phyloP scores from a whole-genome alignment of 805 yeast species.

The Jamesozyma piceae region DNA sequence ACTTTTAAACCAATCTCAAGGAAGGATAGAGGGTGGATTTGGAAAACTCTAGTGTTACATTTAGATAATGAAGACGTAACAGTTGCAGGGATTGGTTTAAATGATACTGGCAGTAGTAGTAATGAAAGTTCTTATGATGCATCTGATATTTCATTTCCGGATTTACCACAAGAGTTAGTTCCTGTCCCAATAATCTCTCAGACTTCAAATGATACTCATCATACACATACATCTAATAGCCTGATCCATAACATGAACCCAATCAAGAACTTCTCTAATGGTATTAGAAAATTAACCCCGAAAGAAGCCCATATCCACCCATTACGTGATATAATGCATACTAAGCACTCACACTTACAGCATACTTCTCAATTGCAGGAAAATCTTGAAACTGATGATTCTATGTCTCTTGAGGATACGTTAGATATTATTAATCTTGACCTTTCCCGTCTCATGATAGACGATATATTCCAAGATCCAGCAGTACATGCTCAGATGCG shows the following conservation, averaged over 20 bases:
- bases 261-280: constrained; percentile 3
- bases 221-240: neutral
- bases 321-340: neutral
- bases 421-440: constrained; percentile 26
- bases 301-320: constrained; percentile 9
- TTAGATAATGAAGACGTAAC: constrained; percentile 5
- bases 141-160: neutral
- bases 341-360: neutral
- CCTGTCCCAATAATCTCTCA: neutral
- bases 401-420: constrained; percentile 16
- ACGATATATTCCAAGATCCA: constrained; percentile 15
- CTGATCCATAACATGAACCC: neutral
- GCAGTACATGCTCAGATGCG: constrained; percentile 19
- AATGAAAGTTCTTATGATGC: neutral
- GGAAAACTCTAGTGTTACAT: constrained; percentile 23
- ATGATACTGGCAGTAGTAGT: neutral
- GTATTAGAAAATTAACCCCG: constrained; percentile 23
- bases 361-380: neutral
- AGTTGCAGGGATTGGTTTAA: neutral
- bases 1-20: neutral
- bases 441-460: constrained; percentile 21
- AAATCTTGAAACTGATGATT: constrained; percentile 3
- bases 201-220: neutral
- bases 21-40: constrained; percentile 26
- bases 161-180: neutral